Evolutionary conservation across 2,329 filamentous ascomycete genomes (phyloP).

Genomic region (Macrophomina pseudophaseolina): DNA sequence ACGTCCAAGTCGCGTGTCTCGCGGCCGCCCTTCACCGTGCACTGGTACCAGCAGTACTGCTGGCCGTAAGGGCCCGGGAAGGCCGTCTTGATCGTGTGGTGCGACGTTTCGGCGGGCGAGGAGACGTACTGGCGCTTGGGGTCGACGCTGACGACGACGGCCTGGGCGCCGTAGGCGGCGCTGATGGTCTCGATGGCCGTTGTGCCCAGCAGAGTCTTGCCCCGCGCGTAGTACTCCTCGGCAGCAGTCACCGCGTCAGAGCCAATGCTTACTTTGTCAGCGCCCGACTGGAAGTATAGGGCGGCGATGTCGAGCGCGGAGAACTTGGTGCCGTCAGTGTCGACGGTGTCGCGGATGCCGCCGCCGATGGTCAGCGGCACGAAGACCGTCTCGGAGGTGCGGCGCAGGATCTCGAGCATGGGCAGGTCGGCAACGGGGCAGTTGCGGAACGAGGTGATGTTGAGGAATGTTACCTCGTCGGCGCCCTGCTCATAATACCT

Average conservation of each 20-base stretch:
- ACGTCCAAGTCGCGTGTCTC: conserved; percentile 96
- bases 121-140: conserved; percentile 87
- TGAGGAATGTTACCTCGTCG: conserved; percentile 96
- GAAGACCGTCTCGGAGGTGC: conserved; percentile 88
- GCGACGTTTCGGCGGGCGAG: conserved; percentile 69
- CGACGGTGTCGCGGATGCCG: conserved; percentile 90
- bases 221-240: conserved; percentile 81
- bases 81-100: conserved; percentile 75
- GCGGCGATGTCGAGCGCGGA: conserved; percentile 90
- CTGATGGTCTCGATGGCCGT: conserved; percentile 97
- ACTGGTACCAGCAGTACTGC: conserved; percentile 92
- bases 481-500: conserved; percentile 96
- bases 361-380: conserved; percentile 95
- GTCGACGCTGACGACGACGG: conserved; percentile 94
- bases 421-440: conserved; percentile 89
- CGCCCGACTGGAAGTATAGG: conserved; percentile 96
- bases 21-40: conserved; percentile 92
- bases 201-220: conserved; percentile 72
- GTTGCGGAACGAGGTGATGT: conserved; percentile 97
- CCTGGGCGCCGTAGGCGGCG: conserved; percentile 90
- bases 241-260: conserved; percentile 93
- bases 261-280: conserved; percentile 97
- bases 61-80: conserved; percentile 77
- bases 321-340: conserved; percentile 84
- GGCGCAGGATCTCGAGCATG: conserved; percentile 91